Conservation (phyloP, 805 yeast genomes). For the Kodamaea lidongshanica region DNA sequence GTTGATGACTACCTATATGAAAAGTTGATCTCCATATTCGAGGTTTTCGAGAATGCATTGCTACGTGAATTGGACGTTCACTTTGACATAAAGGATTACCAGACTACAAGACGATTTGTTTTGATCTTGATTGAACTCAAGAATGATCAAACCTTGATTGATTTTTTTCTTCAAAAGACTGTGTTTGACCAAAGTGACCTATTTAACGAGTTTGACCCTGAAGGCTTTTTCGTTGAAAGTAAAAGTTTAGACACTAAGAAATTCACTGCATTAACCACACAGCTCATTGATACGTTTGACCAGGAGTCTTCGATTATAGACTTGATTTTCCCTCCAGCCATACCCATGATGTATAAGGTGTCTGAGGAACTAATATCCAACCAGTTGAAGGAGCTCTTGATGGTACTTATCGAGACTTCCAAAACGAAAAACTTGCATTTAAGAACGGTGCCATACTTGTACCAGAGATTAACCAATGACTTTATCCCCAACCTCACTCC, state of each 20-base stretch:
- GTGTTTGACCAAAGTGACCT: constrained; percentile 28
- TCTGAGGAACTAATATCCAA: constrained; percentile 41
- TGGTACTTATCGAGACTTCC: constrained; percentile 23
- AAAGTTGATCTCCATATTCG: constrained; percentile 51
- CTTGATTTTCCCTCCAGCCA: constrained; percentile 36
- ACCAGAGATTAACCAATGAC: constrained; percentile 20
- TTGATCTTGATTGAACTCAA: constrained; percentile 29
- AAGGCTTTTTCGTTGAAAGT: constrained; percentile 15
- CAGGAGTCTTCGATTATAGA: constrained; percentile 35
- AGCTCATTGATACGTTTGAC: constrained; percentile 32
- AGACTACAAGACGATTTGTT: constrained; percentile 30
- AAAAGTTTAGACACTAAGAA: not conserved
- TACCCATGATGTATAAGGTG: constrained; percentile 44
- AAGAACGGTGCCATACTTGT: constrained; percentile 34
- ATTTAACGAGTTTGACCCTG: constrained; percentile 20
- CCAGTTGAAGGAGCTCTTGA: constrained; percentile 30
- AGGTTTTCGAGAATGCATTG: constrained; percentile 66
- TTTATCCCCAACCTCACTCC: constrained; percentile 23
- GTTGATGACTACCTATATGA: constrained; percentile 26
- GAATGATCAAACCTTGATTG: constrained; percentile 39
- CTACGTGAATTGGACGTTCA: constrained; percentile 61
- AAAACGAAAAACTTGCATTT: constrained; percentile 27
- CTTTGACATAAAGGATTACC: constrained; percentile 42
- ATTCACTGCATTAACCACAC: too few relatives aligned
- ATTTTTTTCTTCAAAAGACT: constrained; percentile 39